phyloP scores from a whole-genome alignment of 345 rosid genomes.

The Eutrema heterophyllum region DNA sequence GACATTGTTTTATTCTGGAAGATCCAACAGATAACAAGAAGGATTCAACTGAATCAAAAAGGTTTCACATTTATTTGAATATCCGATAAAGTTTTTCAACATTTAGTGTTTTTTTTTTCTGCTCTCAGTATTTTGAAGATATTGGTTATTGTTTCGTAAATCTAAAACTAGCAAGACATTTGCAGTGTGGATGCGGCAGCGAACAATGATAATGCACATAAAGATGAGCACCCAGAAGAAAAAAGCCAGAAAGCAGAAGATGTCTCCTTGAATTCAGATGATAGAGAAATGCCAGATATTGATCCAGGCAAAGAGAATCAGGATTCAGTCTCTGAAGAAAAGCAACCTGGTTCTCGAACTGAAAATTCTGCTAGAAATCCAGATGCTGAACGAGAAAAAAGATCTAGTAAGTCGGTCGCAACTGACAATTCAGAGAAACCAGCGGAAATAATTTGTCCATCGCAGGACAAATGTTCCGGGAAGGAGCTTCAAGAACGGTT shows the following conservation, averaged over 20 bases:
- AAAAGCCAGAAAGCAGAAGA: conserved; percentile 34
- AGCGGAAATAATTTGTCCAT: conserved; percentile 19
- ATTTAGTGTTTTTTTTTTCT: neutral
- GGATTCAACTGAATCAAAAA: conserved; percentile 42
- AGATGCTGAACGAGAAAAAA: conserved; percentile 23
- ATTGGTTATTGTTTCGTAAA: conserved; percentile 5
- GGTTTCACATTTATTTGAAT: conserved; percentile 38
- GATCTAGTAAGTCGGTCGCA: conserved; percentile 30
- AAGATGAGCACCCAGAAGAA: conserved; percentile 37
- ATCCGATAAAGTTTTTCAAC: neutral
- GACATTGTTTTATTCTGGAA: conserved; percentile 85
- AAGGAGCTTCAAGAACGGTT: conserved; percentile 36
- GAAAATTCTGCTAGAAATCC: conserved; percentile 29
- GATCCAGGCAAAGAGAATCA: conserved; percentile 30
- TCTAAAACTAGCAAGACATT: conserved; percentile 36
- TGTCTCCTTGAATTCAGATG: conserved; percentile 30
- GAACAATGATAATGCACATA: conserved; percentile 34
- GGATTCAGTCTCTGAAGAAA: conserved; percentile 46
- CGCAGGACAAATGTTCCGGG: conserved; percentile 30
- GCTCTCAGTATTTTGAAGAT: conserved; percentile 16
- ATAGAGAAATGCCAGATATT: conserved; percentile 27
- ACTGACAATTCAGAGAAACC: conserved; percentile 37
- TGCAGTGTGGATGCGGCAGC: conserved; percentile 47
- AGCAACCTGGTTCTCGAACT: conserved; percentile 31
- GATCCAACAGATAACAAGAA: conserved; percentile 72